phyloP scores from a whole-genome alignment of 257 asterid genomes.

The Ilex asprella region DNA sequence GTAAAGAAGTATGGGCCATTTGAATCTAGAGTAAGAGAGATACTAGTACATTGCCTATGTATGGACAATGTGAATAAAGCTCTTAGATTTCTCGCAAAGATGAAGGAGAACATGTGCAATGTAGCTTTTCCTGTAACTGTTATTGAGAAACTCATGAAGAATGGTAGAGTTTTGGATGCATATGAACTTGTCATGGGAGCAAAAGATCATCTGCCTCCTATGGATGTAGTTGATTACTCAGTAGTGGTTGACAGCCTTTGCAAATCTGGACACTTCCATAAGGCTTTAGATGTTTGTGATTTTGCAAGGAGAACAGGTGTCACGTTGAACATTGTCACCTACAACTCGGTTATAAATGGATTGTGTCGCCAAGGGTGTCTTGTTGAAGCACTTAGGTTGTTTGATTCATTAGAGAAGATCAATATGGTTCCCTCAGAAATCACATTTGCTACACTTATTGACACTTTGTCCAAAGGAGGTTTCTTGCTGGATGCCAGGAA shows the following conservation, averaged over 20 bases:
- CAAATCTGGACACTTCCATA: conserved; percentile 43
- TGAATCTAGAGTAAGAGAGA: conserved; percentile 34
- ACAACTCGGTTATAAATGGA: conserved; percentile 66
- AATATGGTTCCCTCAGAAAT: conserved; percentile 55
- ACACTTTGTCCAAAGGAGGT: conserved; percentile 68
- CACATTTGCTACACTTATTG: conserved; percentile 73
- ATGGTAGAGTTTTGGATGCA: conserved; percentile 54
- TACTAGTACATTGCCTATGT: conserved; percentile 42
- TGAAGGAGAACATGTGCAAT: conserved; percentile 25
- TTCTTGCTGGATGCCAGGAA: conserved; percentile 50
- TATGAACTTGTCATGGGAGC: conserved; percentile 56
- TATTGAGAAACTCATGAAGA: conserved; percentile 35
- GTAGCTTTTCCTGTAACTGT: conserved; percentile 34
- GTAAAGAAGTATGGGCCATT: conserved; percentile 49
- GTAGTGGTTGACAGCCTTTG: conserved; percentile 60
- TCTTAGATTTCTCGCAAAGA: conserved; percentile 32
- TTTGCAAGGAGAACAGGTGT: conserved; percentile 43
- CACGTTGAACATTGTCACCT: conserved; percentile 47
- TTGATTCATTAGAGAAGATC: conserved; percentile 59
- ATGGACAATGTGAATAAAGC: conserved; percentile 45
- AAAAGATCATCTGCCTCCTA: conserved; percentile 35
- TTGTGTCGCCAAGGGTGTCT: conserved; percentile 75
- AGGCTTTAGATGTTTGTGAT: conserved; percentile 61
- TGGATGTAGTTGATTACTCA: conserved; percentile 49
- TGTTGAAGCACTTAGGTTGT: conserved; percentile 78